Conservation (phyloP, 2,329 filamentous ascomycete species). For the Penicillium aurantiogriseum region DNA sequence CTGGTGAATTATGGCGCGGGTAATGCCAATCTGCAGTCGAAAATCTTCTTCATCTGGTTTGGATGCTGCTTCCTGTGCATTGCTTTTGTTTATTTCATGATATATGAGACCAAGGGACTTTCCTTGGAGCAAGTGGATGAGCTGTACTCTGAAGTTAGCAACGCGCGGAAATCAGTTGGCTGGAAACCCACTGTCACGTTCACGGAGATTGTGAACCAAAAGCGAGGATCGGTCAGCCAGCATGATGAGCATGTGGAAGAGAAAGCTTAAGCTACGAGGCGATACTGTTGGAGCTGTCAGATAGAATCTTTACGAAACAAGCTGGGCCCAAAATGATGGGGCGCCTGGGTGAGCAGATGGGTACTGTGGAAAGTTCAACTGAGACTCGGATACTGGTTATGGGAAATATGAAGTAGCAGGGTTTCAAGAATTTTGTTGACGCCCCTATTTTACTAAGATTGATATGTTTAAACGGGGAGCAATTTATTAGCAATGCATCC, state of each 20-base stretch:
- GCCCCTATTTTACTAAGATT: too few relatives aligned
- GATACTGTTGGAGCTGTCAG: not conserved
- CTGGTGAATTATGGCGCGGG: constrained; percentile 60
- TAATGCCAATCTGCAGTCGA: constrained; percentile 61
- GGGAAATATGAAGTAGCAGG: too few relatives aligned
- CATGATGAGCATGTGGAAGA: not conserved
- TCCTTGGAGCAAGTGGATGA: constrained; percentile 78
- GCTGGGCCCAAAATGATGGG: too few relatives aligned
- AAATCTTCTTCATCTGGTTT: constrained; percentile 80
- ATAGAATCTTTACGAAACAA: not conserved
- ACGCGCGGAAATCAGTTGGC: constrained; percentile 41
- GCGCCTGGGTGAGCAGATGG: too few relatives aligned
- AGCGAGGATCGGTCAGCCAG: not conserved
- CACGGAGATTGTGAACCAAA: not conserved
- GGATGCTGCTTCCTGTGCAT: constrained; percentile 67
- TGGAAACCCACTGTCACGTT: constrained; percentile 38
- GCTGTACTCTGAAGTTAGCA: constrained; percentile 61
- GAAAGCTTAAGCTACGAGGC: not conserved
- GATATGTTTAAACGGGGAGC: too few relatives aligned
- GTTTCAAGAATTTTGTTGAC: too few relatives aligned
- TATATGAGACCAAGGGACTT: constrained; percentile 84
- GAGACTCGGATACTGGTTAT: too few relatives aligned
- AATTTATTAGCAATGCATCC: too few relatives aligned
- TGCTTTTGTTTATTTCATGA: constrained; percentile 58
- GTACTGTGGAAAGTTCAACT: too few relatives aligned